Evolutionary conservation across 2,329 filamentous ascomycete genomes (phyloP).

Genomic region (Incumbomyces delicatus): DNA sequence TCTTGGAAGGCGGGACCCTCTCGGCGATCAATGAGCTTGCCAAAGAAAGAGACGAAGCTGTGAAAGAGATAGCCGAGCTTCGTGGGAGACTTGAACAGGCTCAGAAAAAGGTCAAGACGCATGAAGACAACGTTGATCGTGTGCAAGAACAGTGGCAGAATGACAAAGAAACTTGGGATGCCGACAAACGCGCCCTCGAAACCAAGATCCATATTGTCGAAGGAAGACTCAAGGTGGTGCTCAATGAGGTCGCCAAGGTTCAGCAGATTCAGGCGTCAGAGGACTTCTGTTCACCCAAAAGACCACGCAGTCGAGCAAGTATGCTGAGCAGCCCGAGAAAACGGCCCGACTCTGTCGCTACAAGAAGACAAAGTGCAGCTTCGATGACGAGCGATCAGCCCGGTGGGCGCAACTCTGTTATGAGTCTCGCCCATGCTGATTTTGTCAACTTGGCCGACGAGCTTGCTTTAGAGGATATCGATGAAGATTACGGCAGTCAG

Average conservation of each 20-base stretch:
- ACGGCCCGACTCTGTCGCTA: conserved; percentile 17
- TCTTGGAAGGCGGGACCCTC: conserved; percentile 78
- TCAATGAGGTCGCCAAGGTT: conserved; percentile 64
- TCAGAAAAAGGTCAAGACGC: conserved; percentile 66
- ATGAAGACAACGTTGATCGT: conserved; percentile 74
- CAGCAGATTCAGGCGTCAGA: conserved; percentile 10
- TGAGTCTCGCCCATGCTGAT: conserved; percentile 47
- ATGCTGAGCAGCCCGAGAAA: conserved; percentile 19
- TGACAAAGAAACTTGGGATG: conserved; percentile 77
- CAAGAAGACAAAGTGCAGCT: conserved; percentile 50
- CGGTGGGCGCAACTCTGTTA: conserved; percentile 61
- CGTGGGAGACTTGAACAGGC: conserved; percentile 65
- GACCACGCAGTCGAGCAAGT: conserved; percentile 16
- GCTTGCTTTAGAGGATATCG: conserved; percentile 74
- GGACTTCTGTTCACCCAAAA: background rate
- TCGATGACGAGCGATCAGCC: conserved; percentile 41
- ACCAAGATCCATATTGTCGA: conserved; percentile 85
- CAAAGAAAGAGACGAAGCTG: conserved; percentile 74
- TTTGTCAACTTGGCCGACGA: conserved; percentile 79
- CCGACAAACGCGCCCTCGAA: conserved; percentile 72
- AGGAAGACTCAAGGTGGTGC: conserved; percentile 67
- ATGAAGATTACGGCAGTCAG: conserved; percentile 47
- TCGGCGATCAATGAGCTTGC: conserved; percentile 76
- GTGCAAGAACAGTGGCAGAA: conserved; percentile 71
- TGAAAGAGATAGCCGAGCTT: conserved; percentile 61